Base-by-base conservation (phyloP, 169 alveolate species). In the Amoebophrya sp. region DNA sequence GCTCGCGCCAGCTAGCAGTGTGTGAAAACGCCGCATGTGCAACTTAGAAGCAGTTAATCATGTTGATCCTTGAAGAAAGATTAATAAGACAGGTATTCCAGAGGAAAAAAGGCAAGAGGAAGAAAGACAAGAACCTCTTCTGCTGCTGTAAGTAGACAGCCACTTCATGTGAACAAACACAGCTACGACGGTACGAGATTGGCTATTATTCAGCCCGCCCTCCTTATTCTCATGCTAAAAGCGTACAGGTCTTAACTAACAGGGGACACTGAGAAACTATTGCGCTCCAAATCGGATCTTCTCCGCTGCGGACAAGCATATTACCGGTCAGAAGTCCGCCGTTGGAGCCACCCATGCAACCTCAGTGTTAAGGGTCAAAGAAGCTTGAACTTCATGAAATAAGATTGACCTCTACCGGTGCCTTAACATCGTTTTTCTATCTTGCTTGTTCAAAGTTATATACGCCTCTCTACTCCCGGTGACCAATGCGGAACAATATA, bases 1-100 rank as follows among this genome's bases (percentile, higher is more conserved):
- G 54, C 91, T 55, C 1, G 93, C 93, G 89, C 93, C 93, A 29
- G 93, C 93, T 36, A 92, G 89, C 18, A 92, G 92, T n/a, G 54
- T 53, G 83, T 89, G 76, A 53, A 40, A 92, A 34, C 92, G 76
- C 90, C 53, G 89, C 90, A 78, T 89, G 91, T 91, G 41, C 77
- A 0, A 53, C 92, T 53, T 29, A 40, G 41, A 54, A 54, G 24
- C 78, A 14, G 14, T 24, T 24, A 54, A 24, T 18, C 78, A 14
- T 14, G n/a, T 18, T 14, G n/a, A 54, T 54, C n/a, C 24, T 18
- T 33, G 0, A 0, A 0, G 40, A 0, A n/a, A 34, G 41, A 23
- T 26, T n/a, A 34, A 23, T 14, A 78, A 0, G 23, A n/a, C 33
- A 29, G 89, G 89, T 34, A 6, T 3, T 41, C 47, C 12, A 0